phyloP scores from a whole-genome alignment of 2,329 filamentous ascomycete species.

The Aspergillus clavatus region DNA sequence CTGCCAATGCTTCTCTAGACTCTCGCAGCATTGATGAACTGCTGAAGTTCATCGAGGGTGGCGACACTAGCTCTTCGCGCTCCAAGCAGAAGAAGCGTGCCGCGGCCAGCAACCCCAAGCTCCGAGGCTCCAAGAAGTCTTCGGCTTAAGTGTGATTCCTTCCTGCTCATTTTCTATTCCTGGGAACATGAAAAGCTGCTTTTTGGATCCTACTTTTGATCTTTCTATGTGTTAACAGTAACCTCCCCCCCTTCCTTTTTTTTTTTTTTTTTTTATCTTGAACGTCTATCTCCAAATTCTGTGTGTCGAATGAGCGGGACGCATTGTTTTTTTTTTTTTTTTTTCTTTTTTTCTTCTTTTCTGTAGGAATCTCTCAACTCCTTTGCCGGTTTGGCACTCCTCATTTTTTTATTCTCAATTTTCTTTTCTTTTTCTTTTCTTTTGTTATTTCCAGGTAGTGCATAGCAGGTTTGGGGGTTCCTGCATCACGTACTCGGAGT shows the following conservation, averaged over 20 bases:
- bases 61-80: conserved; percentile 37
- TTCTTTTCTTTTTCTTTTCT: conserved; percentile 15
- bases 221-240: conserved; percentile 27
- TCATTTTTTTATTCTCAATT: no score
- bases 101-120: conserved; percentile 41
- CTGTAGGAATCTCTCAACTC: conserved; percentile 38
- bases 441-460: conserved; percentile 22
- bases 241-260: no score
- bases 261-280: conserved; percentile 17
- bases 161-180: conserved; percentile 4
- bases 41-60: conserved; percentile 87
- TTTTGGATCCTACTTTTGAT: conserved; percentile 15
- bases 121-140: conserved; percentile 40
- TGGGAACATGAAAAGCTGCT: conserved; percentile 10
- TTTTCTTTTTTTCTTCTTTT: conserved; percentile 20
- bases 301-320: conserved; percentile 29
- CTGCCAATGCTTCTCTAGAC: conserved; percentile 52
- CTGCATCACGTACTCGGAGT: conserved; percentile 22
- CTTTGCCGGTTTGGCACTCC: conserved; percentile 9
- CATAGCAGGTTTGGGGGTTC: conserved; percentile 28
- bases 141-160: conserved; percentile 21
- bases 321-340: no score
- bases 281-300: conserved; percentile 21
- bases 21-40: conserved; percentile 87
- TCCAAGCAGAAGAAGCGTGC: conserved; percentile 44